Percentiles rank a stretch among this genome's conserved stretches.
Conservation (phyloP, 2,329 filamentous ascomycete species). For the Microthyrium microscopicum region DNA sequence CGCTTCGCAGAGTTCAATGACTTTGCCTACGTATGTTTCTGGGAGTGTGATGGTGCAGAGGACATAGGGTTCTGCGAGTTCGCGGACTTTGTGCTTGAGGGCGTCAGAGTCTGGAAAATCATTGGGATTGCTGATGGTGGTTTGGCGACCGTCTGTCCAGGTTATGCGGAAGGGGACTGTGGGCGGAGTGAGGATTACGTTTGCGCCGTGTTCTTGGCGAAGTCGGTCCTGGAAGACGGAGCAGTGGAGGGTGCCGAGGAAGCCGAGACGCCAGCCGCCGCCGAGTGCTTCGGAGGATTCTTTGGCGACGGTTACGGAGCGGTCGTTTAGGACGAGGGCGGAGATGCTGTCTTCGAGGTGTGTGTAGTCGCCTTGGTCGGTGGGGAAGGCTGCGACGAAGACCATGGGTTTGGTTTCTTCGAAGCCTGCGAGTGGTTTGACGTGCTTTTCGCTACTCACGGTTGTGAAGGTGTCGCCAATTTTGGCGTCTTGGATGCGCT, state of each 20-base stretch:
- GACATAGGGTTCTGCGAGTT: constrained; percentile 61
- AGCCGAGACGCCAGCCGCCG: constrained; percentile 84
- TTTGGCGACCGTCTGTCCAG: constrained; percentile 60
- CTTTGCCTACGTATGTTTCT: constrained; percentile 82
- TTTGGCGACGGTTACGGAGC: constrained; percentile 84
- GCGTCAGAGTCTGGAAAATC: constrained; percentile 65
- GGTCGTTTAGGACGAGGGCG: constrained; percentile 85
- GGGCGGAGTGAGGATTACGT: constrained; percentile 91
- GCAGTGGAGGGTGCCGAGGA: constrained; percentile 91
- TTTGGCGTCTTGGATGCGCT: constrained; percentile 85
- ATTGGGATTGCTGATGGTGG: constrained; percentile 69
- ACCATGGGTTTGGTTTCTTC: constrained; percentile 98
- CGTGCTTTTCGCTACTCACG: constrained; percentile 55
- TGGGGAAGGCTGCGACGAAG: constrained; percentile 91
- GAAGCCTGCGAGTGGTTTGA: constrained; percentile 76
- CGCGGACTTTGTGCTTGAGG: constrained; percentile 36
- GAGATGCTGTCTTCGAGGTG: constrained; percentile 87
- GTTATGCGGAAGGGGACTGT: constrained; percentile 82
- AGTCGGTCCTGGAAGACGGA: constrained; percentile 97
- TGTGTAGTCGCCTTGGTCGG: constrained; percentile 73
- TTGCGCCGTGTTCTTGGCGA: constrained; percentile 83
- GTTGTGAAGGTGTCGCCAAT: constrained; percentile 90
- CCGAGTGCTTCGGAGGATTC: constrained; percentile 89
- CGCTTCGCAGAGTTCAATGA: constrained; percentile 85
- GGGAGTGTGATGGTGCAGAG: constrained; percentile 75